These are phyloP conservation scores for Thielaviopsis musarum DNA, from an alignment of 2,329 filamentous ascomycete species.

Conservation along the genomic window DNA sequence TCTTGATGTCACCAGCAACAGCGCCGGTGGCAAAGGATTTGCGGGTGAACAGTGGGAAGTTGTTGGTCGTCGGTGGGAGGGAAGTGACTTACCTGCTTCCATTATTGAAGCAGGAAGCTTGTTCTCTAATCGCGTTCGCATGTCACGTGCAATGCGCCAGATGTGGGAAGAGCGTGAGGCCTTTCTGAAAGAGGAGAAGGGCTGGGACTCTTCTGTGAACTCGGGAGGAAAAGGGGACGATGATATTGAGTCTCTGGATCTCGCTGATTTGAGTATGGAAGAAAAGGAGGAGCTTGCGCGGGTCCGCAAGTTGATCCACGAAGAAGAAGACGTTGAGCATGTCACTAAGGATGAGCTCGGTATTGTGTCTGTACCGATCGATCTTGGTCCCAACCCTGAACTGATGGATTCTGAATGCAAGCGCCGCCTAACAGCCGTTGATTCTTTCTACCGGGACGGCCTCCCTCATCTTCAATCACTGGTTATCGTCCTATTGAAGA, in stretches of 20 bases:
- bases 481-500: slow-evolving; percentile 81
- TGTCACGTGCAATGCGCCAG: slow-evolving; percentile 80
- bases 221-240: slow-evolving; percentile 21
- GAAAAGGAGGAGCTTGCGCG: slow-evolving; percentile 26
- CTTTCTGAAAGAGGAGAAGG: slow-evolving; percentile 82
- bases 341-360: slow-evolving; percentile 18
- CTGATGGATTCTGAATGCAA: slow-evolving; percentile 37
- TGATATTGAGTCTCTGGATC: slow-evolving; percentile 29
- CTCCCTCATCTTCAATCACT: slow-evolving; percentile 82
- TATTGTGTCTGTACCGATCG: slow-evolving; percentile 12
- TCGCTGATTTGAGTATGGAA: slow-evolving; percentile 27
- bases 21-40: slow-evolving; percentile 73
- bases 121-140: slow-evolving; percentile 77
- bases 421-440: slow-evolving; percentile 53
- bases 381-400: slow-evolving; percentile 31
- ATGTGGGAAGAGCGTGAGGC: slow-evolving; percentile 86
- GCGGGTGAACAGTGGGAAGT: slow-evolving; percentile 64
- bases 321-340: slow-evolving; percentile 13
- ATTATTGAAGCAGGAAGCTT: slow-evolving; percentile 89
- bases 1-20: slow-evolving; percentile 74
- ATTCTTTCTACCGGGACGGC: slow-evolving; percentile 69
- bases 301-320: slow-evolving; percentile 25
- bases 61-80: slow-evolving; percentile 77
- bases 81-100: slow-evolving; percentile 83
- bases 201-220: slow-evolving; percentile 50